These are phyloP conservation scores for Cryptococcus sp. DNA, from an alignment of 1,284 basidiomycete species.

Conservation along the genomic window DNA sequence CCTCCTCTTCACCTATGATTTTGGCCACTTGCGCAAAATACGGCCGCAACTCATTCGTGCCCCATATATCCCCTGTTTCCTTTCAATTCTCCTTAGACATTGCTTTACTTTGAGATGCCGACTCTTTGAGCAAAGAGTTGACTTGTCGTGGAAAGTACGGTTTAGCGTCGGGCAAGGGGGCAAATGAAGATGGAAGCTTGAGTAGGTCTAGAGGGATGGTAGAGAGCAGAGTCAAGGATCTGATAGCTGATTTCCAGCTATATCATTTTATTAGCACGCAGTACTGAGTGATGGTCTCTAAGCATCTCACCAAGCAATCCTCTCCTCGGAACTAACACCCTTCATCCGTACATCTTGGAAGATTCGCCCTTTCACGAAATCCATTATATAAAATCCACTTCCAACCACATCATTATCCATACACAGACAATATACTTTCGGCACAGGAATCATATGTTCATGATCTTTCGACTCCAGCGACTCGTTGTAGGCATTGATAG, in stretches of 20 bases:
- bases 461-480: conserved; percentile 1
- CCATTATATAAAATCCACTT: conserved; percentile 93
- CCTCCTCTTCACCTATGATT: conserved; percentile 68
- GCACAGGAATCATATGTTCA: conserved; percentile 65
- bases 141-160: conserved; percentile 91
- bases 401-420: conserved; percentile 73
- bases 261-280: not conserved
- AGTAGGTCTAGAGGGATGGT: conserved; percentile 65
- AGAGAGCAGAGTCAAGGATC: conserved; percentile 68
- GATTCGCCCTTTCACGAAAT: conserved; percentile 86
- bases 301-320: conserved; percentile 62
- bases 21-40: conserved; percentile 61
- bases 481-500: conserved; percentile 68
- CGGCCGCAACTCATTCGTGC: conserved; percentile 63
- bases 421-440: conserved; percentile 77
- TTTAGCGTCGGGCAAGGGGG: conserved; percentile 55
- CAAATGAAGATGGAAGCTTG: conserved; percentile 67
- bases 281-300: not conserved
- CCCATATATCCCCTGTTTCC: conserved; percentile 48
- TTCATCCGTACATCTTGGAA: conserved; percentile 80
- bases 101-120: conserved; percentile 66
- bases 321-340: conserved; percentile 58
- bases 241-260: conserved; percentile 73
- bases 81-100: conserved; percentile 49
- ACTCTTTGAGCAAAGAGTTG: conserved; percentile 71